A percentile compares a stretch with the other conserved stretches of the same genome.
phyloP scores from a whole-genome alignment of 345 rosid species.

The Aquilaria yunnanensis region DNA sequence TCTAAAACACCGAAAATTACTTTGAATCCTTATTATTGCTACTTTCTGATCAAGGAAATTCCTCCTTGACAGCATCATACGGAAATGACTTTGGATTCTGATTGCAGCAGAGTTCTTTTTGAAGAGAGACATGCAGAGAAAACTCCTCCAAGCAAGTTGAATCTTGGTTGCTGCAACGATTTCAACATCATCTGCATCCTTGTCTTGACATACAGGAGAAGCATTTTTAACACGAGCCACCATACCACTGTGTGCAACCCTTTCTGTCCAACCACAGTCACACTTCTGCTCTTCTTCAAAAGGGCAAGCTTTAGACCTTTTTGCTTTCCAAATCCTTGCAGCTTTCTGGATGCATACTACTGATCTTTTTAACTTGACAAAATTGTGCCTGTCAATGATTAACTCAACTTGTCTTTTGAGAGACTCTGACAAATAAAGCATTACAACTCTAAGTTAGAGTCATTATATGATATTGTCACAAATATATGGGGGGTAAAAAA shows the following conservation, averaged over 20 bases:
- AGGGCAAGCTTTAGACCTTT: conserved; percentile 14
- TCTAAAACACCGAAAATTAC: conserved; percentile 23
- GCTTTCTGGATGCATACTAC: conserved; percentile 51
- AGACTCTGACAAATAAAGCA: conserved; percentile 13
- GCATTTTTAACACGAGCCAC: conserved; percentile 14
- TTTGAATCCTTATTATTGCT: conserved; percentile 39
- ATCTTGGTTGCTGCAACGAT: conserved; percentile 42
- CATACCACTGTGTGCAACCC: conserved; percentile 6
- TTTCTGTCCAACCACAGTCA: conserved; percentile 21
- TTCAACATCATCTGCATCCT: conserved; percentile 16
- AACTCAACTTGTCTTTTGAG: conserved; percentile 28
- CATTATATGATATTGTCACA: too few relatives aligned
- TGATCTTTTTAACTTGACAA: conserved; percentile 37
- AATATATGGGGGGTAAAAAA: not conserved
- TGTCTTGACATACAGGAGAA: conserved; percentile 9
- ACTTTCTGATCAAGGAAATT: conserved; percentile 29
- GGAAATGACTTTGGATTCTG: conserved; percentile 39
- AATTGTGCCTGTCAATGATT: conserved; percentile 44
- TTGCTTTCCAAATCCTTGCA: conserved; percentile 42
- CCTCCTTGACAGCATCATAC: conserved; percentile 41
- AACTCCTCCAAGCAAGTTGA: conserved; percentile 54
- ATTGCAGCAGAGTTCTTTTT: conserved; percentile 36
- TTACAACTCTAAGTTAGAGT: too few relatives aligned
- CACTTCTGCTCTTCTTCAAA: conserved; percentile 18
- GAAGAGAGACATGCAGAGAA: conserved; percentile 15